Percentiles rank a stretch among this genome's conserved stretches.
Evolutionary conservation across 2,329 filamentous ascomycete genomes (phyloP).

Genomic region (Alternaria sp.): DNA sequence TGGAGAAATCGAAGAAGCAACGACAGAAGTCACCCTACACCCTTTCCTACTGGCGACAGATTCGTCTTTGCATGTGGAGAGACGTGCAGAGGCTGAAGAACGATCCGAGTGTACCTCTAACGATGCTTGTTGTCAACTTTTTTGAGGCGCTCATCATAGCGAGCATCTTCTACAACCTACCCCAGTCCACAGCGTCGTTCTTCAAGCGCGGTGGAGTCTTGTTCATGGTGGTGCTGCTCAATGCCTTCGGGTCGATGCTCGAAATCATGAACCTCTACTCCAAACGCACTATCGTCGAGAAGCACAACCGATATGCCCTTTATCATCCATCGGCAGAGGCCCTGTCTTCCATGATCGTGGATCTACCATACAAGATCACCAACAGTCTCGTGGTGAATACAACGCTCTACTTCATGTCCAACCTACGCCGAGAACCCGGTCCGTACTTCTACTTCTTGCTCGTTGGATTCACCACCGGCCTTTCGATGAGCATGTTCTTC

Average conservation of each 20-base stretch:
- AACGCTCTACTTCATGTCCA: slow-evolving; percentile 54
- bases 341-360: slow-evolving; percentile 53
- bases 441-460: slow-evolving; percentile 84
- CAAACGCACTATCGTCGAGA: slow-evolving; percentile 87
- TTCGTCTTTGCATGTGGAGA: slow-evolving; percentile 6
- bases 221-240: slow-evolving; percentile 85
- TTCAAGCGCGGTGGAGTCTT: slow-evolving; percentile 65
- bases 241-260: slow-evolving; percentile 67
- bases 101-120: slow-evolving; percentile 62
- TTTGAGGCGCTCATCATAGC: slow-evolving; percentile 75
- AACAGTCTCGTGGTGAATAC: slow-evolving; percentile 50
- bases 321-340: slow-evolving; percentile 87
- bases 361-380: slow-evolving; percentile 54
- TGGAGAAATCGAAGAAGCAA: slow-evolving; percentile 58
- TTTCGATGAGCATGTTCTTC: slow-evolving; percentile 85
- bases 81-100: slow-evolving; percentile 14
- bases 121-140: slow-evolving; percentile 71
- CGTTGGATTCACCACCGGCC: slow-evolving; percentile 57
- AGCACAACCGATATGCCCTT: slow-evolving; percentile 77
- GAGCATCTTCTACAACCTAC: slow-evolving; percentile 76
- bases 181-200: slow-evolving; percentile 58
- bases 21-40: slow-evolving; percentile 62
- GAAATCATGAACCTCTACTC: slow-evolving; percentile 73
- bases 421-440: slow-evolving; percentile 61
- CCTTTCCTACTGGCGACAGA: slow-evolving; percentile 45